Percentiles rank a stretch among this genome's conserved stretches.
Conservation (phyloP, 495 filamentous ascomycete species). For the Penicillium steckii region DNA sequence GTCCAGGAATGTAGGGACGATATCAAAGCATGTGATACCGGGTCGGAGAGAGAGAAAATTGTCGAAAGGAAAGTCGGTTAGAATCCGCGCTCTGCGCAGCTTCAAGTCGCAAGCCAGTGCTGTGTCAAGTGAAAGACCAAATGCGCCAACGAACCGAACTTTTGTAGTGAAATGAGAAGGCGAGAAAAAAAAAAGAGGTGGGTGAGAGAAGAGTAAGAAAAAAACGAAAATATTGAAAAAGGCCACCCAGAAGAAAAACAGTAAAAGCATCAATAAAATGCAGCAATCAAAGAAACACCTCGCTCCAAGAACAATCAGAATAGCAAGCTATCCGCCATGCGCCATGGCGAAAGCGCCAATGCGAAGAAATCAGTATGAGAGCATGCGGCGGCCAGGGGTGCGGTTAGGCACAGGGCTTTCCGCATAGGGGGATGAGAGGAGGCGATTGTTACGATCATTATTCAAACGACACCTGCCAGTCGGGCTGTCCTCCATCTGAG, state of each 20-base stretch:
- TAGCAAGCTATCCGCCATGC: constrained; percentile 17
- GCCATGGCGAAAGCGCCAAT: constrained; percentile 12
- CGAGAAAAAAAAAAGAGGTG: constrained; percentile 1
- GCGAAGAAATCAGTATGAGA: constrained; percentile 55
- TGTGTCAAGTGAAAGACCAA: constrained; percentile 1
- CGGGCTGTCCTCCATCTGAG: constrained; percentile 75
- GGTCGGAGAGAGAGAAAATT: constrained; percentile 9
- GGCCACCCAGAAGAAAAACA: background rate
- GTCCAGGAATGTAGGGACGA: constrained; percentile 16
- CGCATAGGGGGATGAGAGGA: constrained; percentile 52
- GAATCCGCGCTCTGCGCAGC: constrained; percentile 12
- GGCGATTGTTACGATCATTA: constrained; percentile 26
- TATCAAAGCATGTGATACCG: constrained; percentile 15
- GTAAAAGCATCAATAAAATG: constrained; percentile 10
- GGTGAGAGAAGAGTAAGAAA: background rate
- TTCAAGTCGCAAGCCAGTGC: constrained; percentile 13
- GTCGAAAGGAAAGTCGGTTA: constrained; percentile 2
- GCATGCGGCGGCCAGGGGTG: constrained; percentile 64
- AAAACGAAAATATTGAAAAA: constrained; percentile 4
- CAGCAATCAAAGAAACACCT: constrained; percentile 23
- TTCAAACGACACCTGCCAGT: constrained; percentile 60
- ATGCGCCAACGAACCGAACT: constrained; percentile 8
- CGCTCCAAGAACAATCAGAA: constrained; percentile 25
- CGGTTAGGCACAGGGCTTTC: constrained; percentile 54
- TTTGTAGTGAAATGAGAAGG: constrained; percentile 1